A percentile compares a stretch with the other conserved stretches of the same genome.
phyloP scores from a whole-genome alignment of 2,329 filamentous ascomycete species.

The Plenodomus tracheiphilus region DNA sequence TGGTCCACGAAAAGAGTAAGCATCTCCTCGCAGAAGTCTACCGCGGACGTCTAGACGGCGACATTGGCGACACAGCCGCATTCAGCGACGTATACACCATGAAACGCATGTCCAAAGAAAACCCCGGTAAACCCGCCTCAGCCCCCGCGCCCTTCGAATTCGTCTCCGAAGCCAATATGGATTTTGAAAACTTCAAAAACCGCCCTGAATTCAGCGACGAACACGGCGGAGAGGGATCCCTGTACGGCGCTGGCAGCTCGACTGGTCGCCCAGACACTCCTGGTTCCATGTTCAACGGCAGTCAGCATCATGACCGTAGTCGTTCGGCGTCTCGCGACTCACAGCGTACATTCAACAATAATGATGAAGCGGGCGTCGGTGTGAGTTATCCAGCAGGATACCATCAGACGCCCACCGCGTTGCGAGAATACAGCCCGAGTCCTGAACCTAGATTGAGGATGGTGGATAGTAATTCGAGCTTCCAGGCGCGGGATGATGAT shows the following conservation, averaged over 20 bases:
- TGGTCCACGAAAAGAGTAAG: conserved; percentile 91
- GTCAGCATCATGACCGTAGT: conserved; percentile 22
- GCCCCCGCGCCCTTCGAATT: conserved; percentile 73
- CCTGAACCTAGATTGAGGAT: conserved; percentile 29
- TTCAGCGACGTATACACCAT: conserved; percentile 83
- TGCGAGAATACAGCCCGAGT: conserved; percentile 49
- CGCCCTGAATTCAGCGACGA: conserved; percentile 84
- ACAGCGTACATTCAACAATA: conserved; percentile 25
- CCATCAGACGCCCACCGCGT: conserved; percentile 48
- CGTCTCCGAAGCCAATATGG: conserved; percentile 81
- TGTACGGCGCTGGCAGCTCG: conserved; percentile 60
- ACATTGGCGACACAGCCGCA: conserved; percentile 60
- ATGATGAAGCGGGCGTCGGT: conserved; percentile 43
- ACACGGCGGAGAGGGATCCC: conserved; percentile 70
- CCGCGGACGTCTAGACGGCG: conserved; percentile 74
- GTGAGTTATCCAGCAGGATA: conserved; percentile 53
- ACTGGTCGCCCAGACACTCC: conserved; percentile 66
- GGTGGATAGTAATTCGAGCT: conserved; percentile 27
- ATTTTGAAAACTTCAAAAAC: conserved; percentile 92
- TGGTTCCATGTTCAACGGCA: conserved; percentile 20
- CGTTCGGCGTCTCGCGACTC: conserved; percentile 31
- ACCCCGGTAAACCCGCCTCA: conserved; percentile 57
- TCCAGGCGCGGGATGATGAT: conserved; percentile 30
- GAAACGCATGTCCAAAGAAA: conserved; percentile 70
- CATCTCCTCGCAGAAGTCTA: conserved; percentile 86